These are phyloP conservation scores for Saturnispora halmiae DNA, from an alignment of 805 yeast species.

Conservation along the genomic window DNA sequence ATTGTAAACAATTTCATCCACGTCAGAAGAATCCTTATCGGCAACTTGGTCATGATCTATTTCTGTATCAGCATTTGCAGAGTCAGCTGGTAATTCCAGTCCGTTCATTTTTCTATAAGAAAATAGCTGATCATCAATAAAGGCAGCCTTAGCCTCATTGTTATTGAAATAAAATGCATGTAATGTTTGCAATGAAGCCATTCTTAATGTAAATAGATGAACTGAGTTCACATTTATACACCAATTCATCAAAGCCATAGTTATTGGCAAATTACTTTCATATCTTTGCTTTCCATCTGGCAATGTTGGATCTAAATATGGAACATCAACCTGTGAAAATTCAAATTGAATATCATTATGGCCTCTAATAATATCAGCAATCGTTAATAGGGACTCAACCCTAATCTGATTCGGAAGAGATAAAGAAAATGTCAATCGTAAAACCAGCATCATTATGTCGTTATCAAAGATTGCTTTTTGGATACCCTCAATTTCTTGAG, in stretches of 20 bases:
- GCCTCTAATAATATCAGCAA: conserved; percentile 65
- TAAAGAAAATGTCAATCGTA: conserved; percentile 63
- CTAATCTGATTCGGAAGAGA: conserved; percentile 58
- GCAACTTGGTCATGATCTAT: neutral
- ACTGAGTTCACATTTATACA: conserved; percentile 68
- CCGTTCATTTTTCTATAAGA: conserved; percentile 30
- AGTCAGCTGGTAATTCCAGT: conserved; percentile 9
- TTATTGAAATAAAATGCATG: conserved; percentile 63
- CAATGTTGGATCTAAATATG: conserved; percentile 66
- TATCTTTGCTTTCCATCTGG: conserved; percentile 26
- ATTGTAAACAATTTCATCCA: no score
- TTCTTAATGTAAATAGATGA: conserved; percentile 74
- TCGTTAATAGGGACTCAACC: conserved; percentile 57
- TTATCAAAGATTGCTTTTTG: conserved; percentile 54
- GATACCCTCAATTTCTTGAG: conserved; percentile 49
- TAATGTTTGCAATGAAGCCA: conserved; percentile 58
- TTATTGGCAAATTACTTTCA: conserved; percentile 50
- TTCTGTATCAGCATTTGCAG: neutral
- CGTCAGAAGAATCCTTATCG: no score
- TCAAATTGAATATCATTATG: conserved; percentile 60
- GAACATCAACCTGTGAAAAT: conserved; percentile 81
- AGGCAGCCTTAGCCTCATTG: conserved; percentile 47
- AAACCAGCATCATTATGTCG: conserved; percentile 54
- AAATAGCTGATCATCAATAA: conserved; percentile 57
- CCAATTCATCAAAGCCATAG: conserved; percentile 76